These are phyloP conservation scores for Penicillium alfredii DNA, from an alignment of 495 filamentous ascomycete species.

Conservation along the genomic window DNA sequence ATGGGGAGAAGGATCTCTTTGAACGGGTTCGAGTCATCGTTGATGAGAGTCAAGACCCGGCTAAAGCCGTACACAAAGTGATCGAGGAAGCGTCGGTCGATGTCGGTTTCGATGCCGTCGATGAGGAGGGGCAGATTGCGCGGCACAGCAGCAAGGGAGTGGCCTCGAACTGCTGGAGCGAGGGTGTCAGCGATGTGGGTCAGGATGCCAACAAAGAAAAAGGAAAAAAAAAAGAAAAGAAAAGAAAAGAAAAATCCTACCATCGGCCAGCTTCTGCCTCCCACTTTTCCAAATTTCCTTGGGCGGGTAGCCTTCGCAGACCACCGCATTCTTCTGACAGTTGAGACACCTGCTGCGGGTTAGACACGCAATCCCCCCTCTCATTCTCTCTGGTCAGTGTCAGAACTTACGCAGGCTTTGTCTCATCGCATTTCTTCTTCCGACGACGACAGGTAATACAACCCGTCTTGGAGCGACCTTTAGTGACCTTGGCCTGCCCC, in stretches of 20 bases:
- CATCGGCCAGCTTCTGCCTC: constrained; percentile 68
- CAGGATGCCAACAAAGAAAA: constrained; percentile 2
- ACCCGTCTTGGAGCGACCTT: constrained; percentile 89
- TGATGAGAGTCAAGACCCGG: constrained; percentile 74
- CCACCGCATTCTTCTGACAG: constrained; percentile 89
- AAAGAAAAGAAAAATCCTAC: constrained; percentile 42
- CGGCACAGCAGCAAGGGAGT: constrained; percentile 36
- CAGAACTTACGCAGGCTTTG: constrained; percentile 62
- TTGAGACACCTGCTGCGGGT: constrained; percentile 58
- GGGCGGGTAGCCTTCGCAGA: constrained; percentile 90
- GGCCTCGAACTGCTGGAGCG: constrained; percentile 25
- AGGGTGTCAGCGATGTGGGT: constrained; percentile 10
- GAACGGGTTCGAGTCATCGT: constrained; percentile 82
- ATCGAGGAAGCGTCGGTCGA: constrained; percentile 78
- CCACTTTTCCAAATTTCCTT: constrained; percentile 84
- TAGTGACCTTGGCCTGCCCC: constrained; percentile 61
- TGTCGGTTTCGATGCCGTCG: constrained; percentile 77
- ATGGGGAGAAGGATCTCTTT: constrained; percentile 83
- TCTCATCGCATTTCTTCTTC: constrained; percentile 97
- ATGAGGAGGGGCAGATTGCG: constrained; percentile 73
- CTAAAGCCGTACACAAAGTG: constrained; percentile 81
- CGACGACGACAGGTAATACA: constrained; percentile 87
- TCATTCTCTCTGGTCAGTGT: no score
- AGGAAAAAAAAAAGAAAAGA: not conserved
- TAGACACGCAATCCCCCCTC: constrained; percentile 1